Conservation (phyloP, 2,329 filamentous ascomycete genomes). For the Hypocreales sp. region DNA sequence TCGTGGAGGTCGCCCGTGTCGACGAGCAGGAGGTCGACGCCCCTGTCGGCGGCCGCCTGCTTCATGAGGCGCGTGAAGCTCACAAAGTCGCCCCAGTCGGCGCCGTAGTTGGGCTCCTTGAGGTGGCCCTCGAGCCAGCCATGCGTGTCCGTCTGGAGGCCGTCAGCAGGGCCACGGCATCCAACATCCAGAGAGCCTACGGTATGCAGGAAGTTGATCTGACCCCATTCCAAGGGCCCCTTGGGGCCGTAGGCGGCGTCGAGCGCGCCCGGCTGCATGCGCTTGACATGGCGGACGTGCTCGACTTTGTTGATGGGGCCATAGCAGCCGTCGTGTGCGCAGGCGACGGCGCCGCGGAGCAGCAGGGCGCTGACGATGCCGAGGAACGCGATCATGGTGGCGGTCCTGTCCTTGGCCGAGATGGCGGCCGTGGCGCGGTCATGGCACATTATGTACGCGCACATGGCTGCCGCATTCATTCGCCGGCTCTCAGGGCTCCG, state of each 20-base stretch:
- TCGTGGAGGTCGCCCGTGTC: slow-evolving; percentile 55
- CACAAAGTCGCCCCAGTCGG: slow-evolving; percentile 51
- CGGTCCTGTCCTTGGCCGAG: neutral
- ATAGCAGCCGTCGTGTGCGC: slow-evolving; percentile 21
- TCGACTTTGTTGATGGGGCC: slow-evolving; percentile 23
- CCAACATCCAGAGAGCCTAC: slow-evolving; percentile 10
- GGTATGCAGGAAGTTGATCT: slow-evolving; percentile 47
- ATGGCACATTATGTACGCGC: too few relatives aligned
- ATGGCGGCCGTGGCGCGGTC: too few relatives aligned
- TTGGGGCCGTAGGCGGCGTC: slow-evolving; percentile 26
- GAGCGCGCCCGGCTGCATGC: slow-evolving; percentile 29
- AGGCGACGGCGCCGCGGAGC: slow-evolving; percentile 14
- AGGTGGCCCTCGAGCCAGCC: slow-evolving; percentile 46
- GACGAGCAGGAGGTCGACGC: slow-evolving; percentile 43
- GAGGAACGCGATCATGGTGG: slow-evolving; percentile 4
- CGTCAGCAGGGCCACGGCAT: neutral
- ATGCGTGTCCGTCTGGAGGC: slow-evolving; percentile 36
- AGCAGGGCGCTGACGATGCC: slow-evolving; percentile 4
- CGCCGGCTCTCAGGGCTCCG: too few relatives aligned
- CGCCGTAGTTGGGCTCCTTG: slow-evolving; percentile 47
- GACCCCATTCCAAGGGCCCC: slow-evolving; percentile 40
- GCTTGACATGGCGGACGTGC: slow-evolving; percentile 30
- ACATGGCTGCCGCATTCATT: too few relatives aligned
- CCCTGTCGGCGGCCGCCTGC: slow-evolving; percentile 35
- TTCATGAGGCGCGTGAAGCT: slow-evolving; percentile 45